Evolutionary conservation across 2,329 filamentous ascomycete species (phyloP), one percentile per base, ranked within the genome.

Genomic region (Lachnellula suecica): DNA sequence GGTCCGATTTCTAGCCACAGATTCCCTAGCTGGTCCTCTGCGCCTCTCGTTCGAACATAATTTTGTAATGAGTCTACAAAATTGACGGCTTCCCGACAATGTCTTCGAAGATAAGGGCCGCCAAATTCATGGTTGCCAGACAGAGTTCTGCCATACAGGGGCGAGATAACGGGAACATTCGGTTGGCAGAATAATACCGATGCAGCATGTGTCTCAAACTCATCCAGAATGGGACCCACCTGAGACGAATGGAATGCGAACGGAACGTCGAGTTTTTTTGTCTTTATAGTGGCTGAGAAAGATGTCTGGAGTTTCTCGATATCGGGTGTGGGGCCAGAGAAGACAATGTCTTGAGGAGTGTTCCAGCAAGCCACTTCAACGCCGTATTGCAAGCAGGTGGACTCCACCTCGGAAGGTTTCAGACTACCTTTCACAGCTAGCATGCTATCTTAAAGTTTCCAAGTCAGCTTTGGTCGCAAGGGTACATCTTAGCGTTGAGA

Each of bases 1-100:
- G 87, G 85, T 15, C 87, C 87, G 54, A 90, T 72, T 66, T 91
- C 87, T 48, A 91, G 72, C 80, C 81, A 89, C 76, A 2, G 85
- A 87, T 69, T 85, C 8, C 82, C 7, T 84, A 81, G 54, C 85
- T 78, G 44, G 88, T 80, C 13, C 78, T 68, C 53, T 78, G 78
- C 15, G 77, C 72, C 45, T 79, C 73, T 63, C 82, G 77, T n/a
- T n/a, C n/a, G n/a, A n/a, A n/a, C n/a, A 7, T 81, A 84, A 19
- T 74, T 74, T 19, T 80, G 71, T 1, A 90, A 71, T 11, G 74
- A 74, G 15, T 79, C 71, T 1, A 90, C 71, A 11, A 82, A 85
- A 46, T 76, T 78, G 59, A 90, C 87, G 4, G 85, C 74, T 65
- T 88, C 79, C 8, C 87, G 80, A 15, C 82, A 80, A 53, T 86